Conservation (phyloP, 1,284 basidiomycete species). For the Cutaneotrichosporon sp. region DNA sequence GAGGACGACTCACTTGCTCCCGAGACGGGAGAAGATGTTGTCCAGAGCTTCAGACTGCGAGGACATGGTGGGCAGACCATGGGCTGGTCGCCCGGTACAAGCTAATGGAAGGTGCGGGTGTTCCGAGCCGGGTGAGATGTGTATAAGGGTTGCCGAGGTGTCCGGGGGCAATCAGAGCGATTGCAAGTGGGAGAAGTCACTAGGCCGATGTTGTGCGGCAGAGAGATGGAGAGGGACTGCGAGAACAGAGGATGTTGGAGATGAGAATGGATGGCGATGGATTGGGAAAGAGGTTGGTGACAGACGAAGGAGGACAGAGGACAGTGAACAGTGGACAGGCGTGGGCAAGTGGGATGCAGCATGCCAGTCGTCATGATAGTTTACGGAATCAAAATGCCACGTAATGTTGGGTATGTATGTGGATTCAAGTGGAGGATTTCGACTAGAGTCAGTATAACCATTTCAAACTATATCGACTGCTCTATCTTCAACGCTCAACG, state of each 20-base stretch:
- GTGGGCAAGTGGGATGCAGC: not conserved
- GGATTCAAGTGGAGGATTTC: constrained; percentile 7
- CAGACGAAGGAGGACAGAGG: not conserved
- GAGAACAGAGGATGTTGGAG: constrained; percentile 1
- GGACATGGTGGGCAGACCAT: constrained; percentile 35
- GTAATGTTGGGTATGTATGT: not conserved
- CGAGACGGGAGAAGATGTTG: constrained; percentile 44
- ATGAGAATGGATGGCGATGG: not conserved
- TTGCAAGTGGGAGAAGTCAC: constrained; percentile 12
- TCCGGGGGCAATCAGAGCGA: not conserved
- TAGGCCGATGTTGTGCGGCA: not conserved
- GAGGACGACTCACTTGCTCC: constrained; percentile 34
- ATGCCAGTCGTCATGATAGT: constrained; percentile 6
- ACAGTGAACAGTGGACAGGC: not conserved
- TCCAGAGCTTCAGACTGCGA: constrained; percentile 48
- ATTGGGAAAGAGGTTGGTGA: not conserved
- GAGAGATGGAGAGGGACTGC: not conserved
- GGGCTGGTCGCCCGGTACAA: constrained; percentile 10
- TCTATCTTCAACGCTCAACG: not conserved
- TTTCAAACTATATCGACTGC: not conserved
- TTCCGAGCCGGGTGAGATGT: not conserved
- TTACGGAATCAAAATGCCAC: not conserved
- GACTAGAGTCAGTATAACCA: not conserved
- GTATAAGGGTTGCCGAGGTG: not conserved
- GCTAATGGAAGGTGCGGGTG: not conserved